Evolutionary conservation across 129 eudicot genomes (phyloP).

Genomic region (Ambrosia trifida): DNA sequence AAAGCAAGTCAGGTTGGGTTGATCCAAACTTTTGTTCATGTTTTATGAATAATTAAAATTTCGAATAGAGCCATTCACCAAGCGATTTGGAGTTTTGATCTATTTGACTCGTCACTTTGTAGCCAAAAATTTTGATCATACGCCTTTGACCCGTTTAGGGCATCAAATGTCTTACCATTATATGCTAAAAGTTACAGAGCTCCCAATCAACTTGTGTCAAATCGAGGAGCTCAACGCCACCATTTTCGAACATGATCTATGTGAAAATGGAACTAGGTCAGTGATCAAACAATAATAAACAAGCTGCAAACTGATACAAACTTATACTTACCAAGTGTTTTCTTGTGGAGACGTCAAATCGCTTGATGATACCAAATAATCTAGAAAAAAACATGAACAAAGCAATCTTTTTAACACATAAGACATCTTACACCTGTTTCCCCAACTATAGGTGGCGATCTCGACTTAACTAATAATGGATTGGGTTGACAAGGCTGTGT

Average conservation of each 20-base stretch:
- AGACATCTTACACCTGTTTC: background rate
- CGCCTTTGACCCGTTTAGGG: background rate
- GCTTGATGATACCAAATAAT: constrained; percentile 72
- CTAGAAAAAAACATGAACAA: constrained; percentile 28
- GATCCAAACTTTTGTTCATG: background rate
- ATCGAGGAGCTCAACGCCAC: constrained; percentile 64
- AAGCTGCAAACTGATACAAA: background rate
- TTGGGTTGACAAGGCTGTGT: no score
- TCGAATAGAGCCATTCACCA: background rate
- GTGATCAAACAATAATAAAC: constrained; percentile 18
- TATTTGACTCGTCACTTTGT: background rate
- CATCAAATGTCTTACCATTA: constrained; percentile 22
- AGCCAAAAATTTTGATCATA: background rate
- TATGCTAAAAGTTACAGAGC: constrained; percentile 50
- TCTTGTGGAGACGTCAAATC: constrained; percentile 56
- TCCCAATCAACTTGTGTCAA: constrained; percentile 89
- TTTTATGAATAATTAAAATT: background rate
- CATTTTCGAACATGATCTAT: constrained; percentile 91
- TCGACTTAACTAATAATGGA: no score
- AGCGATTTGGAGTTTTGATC: background rate
- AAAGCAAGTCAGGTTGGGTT: background rate
- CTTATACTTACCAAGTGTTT: constrained; percentile 65
- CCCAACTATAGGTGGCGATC: background rate
- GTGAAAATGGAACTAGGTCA: constrained; percentile 11
- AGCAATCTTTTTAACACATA: background rate